These are phyloP conservation scores for Fusarium tjaetaba DNA, from an alignment of 2,329 filamentous ascomycete species.

Conservation along the genomic window DNA sequence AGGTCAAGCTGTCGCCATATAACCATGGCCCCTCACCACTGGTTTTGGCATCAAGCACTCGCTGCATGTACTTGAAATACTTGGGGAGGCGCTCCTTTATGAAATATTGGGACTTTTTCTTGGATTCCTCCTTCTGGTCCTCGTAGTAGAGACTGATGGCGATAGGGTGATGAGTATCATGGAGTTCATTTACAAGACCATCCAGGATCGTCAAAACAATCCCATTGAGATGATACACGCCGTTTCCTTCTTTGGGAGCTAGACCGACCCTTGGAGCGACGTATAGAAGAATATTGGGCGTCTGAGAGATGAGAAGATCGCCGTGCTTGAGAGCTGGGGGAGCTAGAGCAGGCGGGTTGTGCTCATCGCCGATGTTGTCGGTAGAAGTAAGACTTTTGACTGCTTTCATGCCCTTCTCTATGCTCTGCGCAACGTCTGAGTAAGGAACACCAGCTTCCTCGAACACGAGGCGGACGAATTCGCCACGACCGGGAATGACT, in stretches of 20 bases:
- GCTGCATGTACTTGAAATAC: conserved; percentile 76
- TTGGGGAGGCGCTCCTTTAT: conserved; percentile 73
- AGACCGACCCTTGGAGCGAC: conserved; percentile 70
- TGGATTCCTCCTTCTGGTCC: conserved; percentile 76
- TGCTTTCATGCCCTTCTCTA: conserved; percentile 59
- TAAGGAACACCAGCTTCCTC: conserved; percentile 75
- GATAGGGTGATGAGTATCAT: conserved; percentile 81
- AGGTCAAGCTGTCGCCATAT: conserved; percentile 71
- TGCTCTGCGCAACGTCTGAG: conserved; percentile 60
- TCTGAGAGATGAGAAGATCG: conserved; percentile 72
- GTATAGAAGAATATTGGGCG: conserved; percentile 78
- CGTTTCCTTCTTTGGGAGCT: conserved; percentile 53
- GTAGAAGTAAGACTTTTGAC: conserved; percentile 60
- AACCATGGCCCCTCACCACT: conserved; percentile 70
- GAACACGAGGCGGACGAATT: conserved; percentile 76
- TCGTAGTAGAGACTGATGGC: conserved; percentile 71
- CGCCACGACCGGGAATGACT: conserved; percentile 75
- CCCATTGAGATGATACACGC: conserved; percentile 67
- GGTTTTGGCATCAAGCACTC: conserved; percentile 66
- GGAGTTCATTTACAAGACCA: conserved; percentile 73
- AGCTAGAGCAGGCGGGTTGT: conserved; percentile 73
- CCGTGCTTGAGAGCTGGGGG: conserved; percentile 74
- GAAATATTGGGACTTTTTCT: conserved; percentile 67
- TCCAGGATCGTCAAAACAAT: conserved; percentile 77
- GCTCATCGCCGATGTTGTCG: conserved; percentile 57